Evolutionary conservation across 352 stramenopile species (phyloP), one percentile per base, ranked within the genome.

Genomic region (Globisporangium canariense): DNA sequence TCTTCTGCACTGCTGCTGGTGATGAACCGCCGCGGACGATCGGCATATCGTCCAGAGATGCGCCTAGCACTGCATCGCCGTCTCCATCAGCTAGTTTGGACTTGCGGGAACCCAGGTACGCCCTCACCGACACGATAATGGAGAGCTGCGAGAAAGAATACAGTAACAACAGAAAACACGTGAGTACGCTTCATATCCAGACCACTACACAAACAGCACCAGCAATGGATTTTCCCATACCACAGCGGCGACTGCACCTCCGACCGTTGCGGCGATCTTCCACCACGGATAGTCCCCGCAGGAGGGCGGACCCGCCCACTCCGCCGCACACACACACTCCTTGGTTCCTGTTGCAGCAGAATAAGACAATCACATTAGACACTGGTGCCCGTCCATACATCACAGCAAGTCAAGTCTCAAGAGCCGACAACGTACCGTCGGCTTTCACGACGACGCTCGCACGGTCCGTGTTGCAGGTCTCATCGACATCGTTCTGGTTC

Each of bases 221-320:
- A 56, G 16, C 3, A 36, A 41, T 16, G 40, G 40, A 8, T 4
- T 8, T 4, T 8, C 10, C 2, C 69, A 51, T 70, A 79, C 72
- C 60, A 69, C 4, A 25, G 77, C 77, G 6, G 77, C 77, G 43
- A 85, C 30, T 16, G 58, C 77, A 65, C 74, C 77, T 20, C 68
- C 74, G 45, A 81, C 64, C 3, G 77, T 83, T 6, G 67, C 64
- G 20, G 74, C 58, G 25, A 68, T 79, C 59, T 86, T 86, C 77
- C 77, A 86, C 66, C 74, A 75, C 13, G 77, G 74, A 34, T 68
- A 79, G 3, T 72, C 70, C 3, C 47, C 40, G 43, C 77, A 86
- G 2, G 73, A 68, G 16, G 77, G 77, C 2, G 77, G 67, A 32
- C 75, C 73, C 0, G 62, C 70, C 77, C 77, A 86, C 49, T 86